Conservation (phyloP, 169 alveolate genomes). For the Plasmodium cynomolgi region DNA sequence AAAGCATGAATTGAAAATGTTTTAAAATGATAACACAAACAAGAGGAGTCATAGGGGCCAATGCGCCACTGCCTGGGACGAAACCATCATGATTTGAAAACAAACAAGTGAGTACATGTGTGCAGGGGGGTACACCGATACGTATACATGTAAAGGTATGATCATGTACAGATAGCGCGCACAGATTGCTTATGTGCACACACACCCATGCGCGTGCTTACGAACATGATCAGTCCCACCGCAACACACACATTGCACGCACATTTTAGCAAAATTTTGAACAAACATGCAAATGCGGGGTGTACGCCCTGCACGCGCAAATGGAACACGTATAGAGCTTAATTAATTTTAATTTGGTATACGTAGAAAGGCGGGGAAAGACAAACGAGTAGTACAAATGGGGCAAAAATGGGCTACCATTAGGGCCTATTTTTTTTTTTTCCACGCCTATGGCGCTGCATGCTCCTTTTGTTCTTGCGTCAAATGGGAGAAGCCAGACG, state of each 20-base stretch:
- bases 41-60: neutral
- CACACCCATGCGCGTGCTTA: neutral
- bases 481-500: neutral
- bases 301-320: neutral
- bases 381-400: neutral
- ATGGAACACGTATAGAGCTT: neutral
- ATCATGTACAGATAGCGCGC: neutral
- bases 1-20: neutral
- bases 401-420: neutral
- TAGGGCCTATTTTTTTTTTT: neutral
- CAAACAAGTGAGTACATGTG: neutral
- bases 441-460: neutral
- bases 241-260: neutral
- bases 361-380: neutral
- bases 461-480: neutral
- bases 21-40: slow-evolving; percentile 1
- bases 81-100: neutral
- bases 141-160: neutral
- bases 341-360: neutral
- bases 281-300: neutral
- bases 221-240: neutral
- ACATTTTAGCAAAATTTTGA: neutral
- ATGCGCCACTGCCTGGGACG: neutral
- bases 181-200: no score
- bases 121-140: neutral